Conservation (phyloP, 345 rosid species). For the Melaleuca alternifolia region DNA sequence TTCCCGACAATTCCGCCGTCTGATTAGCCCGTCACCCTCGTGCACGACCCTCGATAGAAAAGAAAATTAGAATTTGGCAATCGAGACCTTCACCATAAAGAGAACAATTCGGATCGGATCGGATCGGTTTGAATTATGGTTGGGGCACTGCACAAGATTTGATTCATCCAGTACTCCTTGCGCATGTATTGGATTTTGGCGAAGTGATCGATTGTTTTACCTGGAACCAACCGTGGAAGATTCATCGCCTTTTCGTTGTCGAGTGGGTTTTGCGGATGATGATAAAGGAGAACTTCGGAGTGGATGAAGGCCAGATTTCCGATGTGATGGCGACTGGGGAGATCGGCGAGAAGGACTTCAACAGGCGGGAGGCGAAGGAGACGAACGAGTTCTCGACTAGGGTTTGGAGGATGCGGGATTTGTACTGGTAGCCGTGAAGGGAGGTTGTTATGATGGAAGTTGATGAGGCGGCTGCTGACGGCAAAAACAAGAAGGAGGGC, state of each 20-base stretch:
- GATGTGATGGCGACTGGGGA: conserved; percentile 54
- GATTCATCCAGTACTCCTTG: not conserved
- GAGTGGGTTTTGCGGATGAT: not conserved
- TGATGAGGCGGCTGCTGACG: conserved; percentile 21
- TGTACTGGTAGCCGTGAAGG: conserved; percentile 46
- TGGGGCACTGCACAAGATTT: not conserved
- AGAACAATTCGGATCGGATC: no score
- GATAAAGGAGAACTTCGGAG: not conserved
- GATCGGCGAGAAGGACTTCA: conserved; percentile 50
- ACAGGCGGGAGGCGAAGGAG: conserved; percentile 20
- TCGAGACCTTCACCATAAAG: not conserved
- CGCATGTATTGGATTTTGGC: not conserved
- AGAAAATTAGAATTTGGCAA: no score
- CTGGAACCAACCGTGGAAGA: not conserved
- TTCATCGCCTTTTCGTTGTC: not conserved
- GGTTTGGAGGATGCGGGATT: conserved; percentile 80
- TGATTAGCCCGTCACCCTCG: not conserved
- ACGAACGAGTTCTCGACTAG: conserved; percentile 23
- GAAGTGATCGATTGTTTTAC: not conserved
- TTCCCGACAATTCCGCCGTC: not conserved
- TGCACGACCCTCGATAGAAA: not conserved
- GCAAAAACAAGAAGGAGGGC: conserved; percentile 13
- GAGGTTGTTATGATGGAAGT: conserved; percentile 37
- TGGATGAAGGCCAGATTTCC: conserved; percentile 23
- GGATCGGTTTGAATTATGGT: not conserved